Base-by-base conservation (phyloP, 805 yeast species). In the Zygoascus tannicola region DNA sequence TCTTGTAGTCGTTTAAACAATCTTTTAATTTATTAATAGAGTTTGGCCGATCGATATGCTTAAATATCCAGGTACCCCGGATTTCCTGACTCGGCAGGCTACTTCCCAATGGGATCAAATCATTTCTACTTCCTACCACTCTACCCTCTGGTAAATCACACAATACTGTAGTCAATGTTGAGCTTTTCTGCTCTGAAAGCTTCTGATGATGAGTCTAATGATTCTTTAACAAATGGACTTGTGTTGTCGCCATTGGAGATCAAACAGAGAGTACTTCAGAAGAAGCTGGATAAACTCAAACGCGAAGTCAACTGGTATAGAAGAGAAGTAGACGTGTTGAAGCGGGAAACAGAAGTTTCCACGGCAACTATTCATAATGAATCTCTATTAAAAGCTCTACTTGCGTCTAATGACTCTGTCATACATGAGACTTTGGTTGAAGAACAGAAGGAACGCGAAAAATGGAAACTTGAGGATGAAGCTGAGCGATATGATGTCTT, bases 381-480 rank as follows among this genome's bases (percentile, higher is more conserved):
- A 15, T 38, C 34, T 5, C 23, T 41, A 12, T 23, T 45, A 20
- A 33, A 41, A 21, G 37, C 35, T 16, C 36, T 45, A 20, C 35
- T 45, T 22, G 18, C 22, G n/a, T 40, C 44, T n/a, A 45, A 45
- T 22, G 44, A 45, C 26, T 21, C 20, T 18, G 32, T 23, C 7
- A 22, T 45, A 5, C 12, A 23, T 26, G 32, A 39, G 12, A 10
- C 10, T 19, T 32, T 39, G 3, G 14, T 28, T 15, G 26, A 32
- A 19, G 30, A 43, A 20, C 33, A 22, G 18, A 22, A 18, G 5
- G 42, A 43, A 19, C 35, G 36, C 19, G 35, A 38, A 15, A 35
- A 38, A 20, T 19, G 21, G 35, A 21, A 23, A n/a, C 35, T 15
- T 30, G 44, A 42, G 32, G 41, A 35, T 30, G 26, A 22, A 4